These are phyloP conservation scores for Microdochium bolleyi DNA, from an alignment of 2,329 filamentous ascomycete genomes.

Conservation along the genomic window DNA sequence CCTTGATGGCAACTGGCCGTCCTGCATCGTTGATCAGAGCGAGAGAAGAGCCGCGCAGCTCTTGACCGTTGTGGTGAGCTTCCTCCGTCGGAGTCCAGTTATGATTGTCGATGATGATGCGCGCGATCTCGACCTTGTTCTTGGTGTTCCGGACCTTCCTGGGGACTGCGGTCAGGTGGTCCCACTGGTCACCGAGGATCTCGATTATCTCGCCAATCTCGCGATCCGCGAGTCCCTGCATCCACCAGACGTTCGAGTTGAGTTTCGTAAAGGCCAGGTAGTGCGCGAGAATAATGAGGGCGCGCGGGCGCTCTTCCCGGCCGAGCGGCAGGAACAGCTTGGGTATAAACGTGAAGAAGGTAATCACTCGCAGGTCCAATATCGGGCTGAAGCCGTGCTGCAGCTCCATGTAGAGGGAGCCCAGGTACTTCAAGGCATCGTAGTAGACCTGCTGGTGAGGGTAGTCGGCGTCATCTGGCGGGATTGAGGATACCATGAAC, in stretches of 20 bases:
- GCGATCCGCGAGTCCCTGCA: conserved; percentile 33
- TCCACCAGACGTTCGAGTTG: conserved; percentile 38
- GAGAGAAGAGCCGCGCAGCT: conserved; percentile 10
- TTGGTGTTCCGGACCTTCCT: conserved; percentile 23
- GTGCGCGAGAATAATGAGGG: conserved; percentile 43
- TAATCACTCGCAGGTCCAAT: conserved; percentile 41
- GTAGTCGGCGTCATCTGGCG: conserved; percentile 31
- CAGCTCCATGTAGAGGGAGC: conserved; percentile 43
- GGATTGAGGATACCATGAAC: conserved; percentile 39
- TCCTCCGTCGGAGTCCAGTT: conserved; percentile 27
- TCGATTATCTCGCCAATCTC: conserved; percentile 35
- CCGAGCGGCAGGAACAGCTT: conserved; percentile 33
- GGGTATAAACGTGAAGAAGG: conserved; percentile 44
- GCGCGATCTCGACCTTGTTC: conserved; percentile 26
- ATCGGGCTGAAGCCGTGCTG: conserved; percentile 31
- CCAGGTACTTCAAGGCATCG: conserved; percentile 37
- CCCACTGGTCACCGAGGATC: conserved; percentile 31
- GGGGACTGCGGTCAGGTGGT: conserved; percentile 31
- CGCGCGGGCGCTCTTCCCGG: conserved; percentile 30
- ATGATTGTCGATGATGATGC: conserved; percentile 34
- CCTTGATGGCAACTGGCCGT: conserved; percentile 2
- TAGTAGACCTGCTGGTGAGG: conserved; percentile 32
- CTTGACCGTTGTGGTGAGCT: conserved; percentile 11
- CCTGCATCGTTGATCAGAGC: conserved; percentile 9
- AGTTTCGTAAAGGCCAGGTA: conserved; percentile 44